These are phyloP conservation scores for Cordyceps militaris DNA, from an alignment of 2,329 filamentous ascomycete genomes.

Conservation along the genomic window DNA sequence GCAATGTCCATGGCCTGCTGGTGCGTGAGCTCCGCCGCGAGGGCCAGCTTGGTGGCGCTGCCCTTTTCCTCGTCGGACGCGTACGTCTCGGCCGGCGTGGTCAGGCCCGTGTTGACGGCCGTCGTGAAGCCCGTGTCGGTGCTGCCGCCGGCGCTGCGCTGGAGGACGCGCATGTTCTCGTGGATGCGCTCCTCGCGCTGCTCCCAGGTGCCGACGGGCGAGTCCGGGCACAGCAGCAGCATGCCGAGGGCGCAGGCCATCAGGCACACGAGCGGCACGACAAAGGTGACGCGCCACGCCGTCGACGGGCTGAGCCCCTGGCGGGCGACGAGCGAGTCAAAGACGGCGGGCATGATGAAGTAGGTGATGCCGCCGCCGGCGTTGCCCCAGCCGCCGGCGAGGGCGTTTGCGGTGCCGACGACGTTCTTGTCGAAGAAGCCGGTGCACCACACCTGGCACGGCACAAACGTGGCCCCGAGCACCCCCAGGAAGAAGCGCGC, in stretches of 20 bases:
- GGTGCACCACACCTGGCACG: conserved; percentile 88
- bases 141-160: conserved; percentile 21
- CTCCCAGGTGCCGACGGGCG: conserved; percentile 74
- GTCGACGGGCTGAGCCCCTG: conserved; percentile 56
- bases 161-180: conserved; percentile 43
- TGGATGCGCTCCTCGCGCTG: conserved; percentile 57
- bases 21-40: conserved; percentile 37
- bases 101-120: no score
- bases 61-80: conserved; percentile 28
- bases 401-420: conserved; percentile 79
- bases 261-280: conserved; percentile 76
- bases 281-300: conserved; percentile 78
- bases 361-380: conserved; percentile 86
- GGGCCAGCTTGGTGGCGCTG: background rate
- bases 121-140: conserved; percentile 45
- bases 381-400: conserved; percentile 81
- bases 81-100: background rate
- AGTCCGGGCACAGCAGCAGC: conserved; percentile 70
- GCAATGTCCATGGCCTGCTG: conserved; percentile 48
- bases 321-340: conserved; percentile 61
- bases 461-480: conserved; percentile 70
- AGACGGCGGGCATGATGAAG: conserved; percentile 88
- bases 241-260: conserved; percentile 58
- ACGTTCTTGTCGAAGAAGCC: conserved; percentile 92
- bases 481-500: conserved; percentile 77